Conservation (phyloP, 768 basidiomycete species). For the Pholiota conissans region DNA sequence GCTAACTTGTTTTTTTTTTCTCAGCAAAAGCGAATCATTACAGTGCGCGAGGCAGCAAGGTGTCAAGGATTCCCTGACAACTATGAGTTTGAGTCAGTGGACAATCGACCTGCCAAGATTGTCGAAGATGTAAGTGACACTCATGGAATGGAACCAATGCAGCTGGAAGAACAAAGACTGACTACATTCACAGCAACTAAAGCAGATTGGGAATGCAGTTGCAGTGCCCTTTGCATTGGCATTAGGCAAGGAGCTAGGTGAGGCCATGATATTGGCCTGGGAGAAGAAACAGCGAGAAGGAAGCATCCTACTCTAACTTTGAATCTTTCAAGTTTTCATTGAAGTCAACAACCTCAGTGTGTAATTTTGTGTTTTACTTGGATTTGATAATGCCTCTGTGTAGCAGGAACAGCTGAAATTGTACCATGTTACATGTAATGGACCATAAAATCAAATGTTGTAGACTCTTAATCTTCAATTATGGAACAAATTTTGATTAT, state of each 20-base stretch:
- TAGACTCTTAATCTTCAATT: too few species aligned
- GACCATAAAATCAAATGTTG: too few species aligned
- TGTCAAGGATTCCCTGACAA: conserved; percentile 79
- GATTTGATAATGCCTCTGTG: too few species aligned
- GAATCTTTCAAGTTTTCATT: neutral
- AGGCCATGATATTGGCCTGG: conserved; percentile 48
- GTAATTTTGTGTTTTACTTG: neutral
- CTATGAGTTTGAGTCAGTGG: conserved; percentile 57
- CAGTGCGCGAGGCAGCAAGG: conserved; percentile 66
- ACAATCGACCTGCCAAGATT: conserved; percentile 31
- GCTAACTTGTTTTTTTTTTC: too few species aligned
- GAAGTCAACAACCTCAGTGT: neutral
- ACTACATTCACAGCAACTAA: conserved; percentile 51
- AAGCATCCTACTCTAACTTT: conserved; percentile 40
- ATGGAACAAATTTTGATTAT: too few species aligned
- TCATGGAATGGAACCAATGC: neutral
- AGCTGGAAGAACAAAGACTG: neutral
- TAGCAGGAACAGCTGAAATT: too few species aligned
- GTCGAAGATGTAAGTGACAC: conserved; percentile 51
- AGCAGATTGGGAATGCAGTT: conserved; percentile 82
- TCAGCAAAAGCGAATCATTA: conserved; percentile 75
- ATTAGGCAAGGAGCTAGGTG: conserved; percentile 50
- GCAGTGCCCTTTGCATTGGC: conserved; percentile 69
- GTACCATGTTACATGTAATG: too few species aligned
- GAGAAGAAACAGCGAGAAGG: conserved; percentile 39